Conservation (phyloP, 176 grass and related monocot species). For the Miscanthus lutarioriparius region DNA sequence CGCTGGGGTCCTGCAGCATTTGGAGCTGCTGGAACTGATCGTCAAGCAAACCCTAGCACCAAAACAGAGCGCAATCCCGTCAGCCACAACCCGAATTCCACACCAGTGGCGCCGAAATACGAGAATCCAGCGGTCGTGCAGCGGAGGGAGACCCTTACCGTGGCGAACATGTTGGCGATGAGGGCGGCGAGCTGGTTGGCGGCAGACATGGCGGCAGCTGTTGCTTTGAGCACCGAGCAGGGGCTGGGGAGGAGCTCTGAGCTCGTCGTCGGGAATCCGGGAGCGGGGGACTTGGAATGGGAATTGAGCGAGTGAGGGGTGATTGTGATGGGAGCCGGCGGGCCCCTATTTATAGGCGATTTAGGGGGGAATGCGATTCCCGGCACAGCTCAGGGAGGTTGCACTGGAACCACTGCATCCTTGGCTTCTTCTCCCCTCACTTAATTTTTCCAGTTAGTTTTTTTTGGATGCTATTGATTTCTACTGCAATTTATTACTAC, state of each 20-base stretch:
- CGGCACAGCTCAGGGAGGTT: background rate
- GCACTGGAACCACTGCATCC: background rate
- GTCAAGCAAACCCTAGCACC: constrained; percentile 65
- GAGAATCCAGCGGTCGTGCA: background rate
- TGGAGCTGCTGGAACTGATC: constrained; percentile 70
- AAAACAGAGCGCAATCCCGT: background rate
- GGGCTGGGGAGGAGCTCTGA: background rate
- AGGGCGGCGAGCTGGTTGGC: constrained; percentile 46
- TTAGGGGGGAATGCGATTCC: background rate
- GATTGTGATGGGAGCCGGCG: background rate
- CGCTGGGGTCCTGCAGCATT: constrained; percentile 44
- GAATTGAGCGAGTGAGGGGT: background rate
- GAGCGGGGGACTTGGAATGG: background rate
- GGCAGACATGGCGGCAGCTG: constrained; percentile 41
- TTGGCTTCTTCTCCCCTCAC: background rate
- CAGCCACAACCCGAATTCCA: constrained; percentile 12
- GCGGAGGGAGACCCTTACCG: constrained; percentile 23
- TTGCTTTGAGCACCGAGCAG: background rate
- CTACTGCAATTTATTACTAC: background rate
- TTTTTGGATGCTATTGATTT: background rate
- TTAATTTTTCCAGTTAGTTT: background rate
- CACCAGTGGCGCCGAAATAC: background rate
- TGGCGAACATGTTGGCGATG: constrained; percentile 44
- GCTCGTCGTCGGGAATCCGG: constrained; percentile 11
- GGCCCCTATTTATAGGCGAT: background rate